These are phyloP conservation scores for Chlamydomonas reinhardtii DNA, from an alignment of 163 green algal genomes.

Conservation along the genomic window DNA sequence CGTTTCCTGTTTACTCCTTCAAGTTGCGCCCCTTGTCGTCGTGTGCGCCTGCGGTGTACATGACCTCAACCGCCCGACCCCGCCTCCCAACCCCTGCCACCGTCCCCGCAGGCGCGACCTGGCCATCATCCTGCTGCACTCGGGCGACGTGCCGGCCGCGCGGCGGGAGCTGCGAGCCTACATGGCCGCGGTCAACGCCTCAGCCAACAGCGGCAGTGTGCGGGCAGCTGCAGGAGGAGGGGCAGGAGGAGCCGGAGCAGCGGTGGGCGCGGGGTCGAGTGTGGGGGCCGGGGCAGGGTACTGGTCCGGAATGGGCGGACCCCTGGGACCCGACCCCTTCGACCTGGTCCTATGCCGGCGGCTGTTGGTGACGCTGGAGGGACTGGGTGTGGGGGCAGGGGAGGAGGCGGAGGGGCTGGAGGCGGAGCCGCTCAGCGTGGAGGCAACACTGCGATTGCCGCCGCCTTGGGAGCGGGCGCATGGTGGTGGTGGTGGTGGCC, in stretches of 20 bases:
- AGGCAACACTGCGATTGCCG: not conserved
- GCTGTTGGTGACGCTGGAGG: constrained; percentile 2
- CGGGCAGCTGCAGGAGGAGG: not conserved
- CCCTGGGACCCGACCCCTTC: constrained; percentile 38
- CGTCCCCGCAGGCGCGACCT: constrained; percentile 61
- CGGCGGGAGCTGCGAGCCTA: constrained; percentile 65
- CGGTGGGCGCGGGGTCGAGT: too few relatives aligned
- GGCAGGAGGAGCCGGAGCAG: not conserved
- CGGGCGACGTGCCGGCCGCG: constrained; percentile 57
- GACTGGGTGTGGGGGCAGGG: not conserved
- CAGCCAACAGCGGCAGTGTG: too few relatives aligned
- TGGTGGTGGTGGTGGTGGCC: too few relatives aligned
- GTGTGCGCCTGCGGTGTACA: too few relatives aligned
- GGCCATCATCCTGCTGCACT: constrained; percentile 73
- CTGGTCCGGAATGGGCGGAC: too few relatives aligned
- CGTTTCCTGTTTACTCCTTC: too few relatives aligned
- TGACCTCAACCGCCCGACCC: too few relatives aligned
- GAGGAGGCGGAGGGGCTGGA: not conserved
- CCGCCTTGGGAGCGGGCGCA: constrained; percentile 20
- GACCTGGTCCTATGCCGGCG: constrained; percentile 44
- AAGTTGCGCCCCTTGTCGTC: too few relatives aligned
- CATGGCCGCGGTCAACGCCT: not conserved
- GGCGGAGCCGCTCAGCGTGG: constrained; percentile 13
- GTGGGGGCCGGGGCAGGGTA: too few relatives aligned
- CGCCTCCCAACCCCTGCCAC: not conserved